Base-by-base conservation (phyloP, 148 eudicot species). In the Heliamphora exappendiculata region DNA sequence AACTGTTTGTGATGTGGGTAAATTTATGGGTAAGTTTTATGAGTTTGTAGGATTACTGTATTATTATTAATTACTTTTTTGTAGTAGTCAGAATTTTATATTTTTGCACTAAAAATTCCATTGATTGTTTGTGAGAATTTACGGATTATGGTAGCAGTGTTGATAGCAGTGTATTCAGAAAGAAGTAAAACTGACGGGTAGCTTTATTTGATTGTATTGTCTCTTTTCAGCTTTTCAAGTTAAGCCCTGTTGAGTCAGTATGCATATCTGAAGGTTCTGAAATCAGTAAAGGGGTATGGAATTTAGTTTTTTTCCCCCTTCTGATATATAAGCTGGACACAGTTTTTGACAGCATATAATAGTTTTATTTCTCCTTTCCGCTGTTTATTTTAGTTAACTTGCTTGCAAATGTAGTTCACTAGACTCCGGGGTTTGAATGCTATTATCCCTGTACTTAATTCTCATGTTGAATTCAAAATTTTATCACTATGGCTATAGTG, bases 241-340 rank as follows among this genome's bases (percentile, higher is more conserved):
- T 92, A 36, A 83, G 91, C 59, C 68, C 86, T 42, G 67, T 78
- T 34, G 81, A 80, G 75, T 90, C 89, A 34, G 58, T 89, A 19
- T 92, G 92, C 81, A 82, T 90, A 20, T 86, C 83, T 14, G 90
- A 86, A 75, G 86, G 78, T 49, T 81, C 85, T 37, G 88, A 81
- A 76, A 58, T 64, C 47, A 68, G 73, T 72, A 74, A 81, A 67
- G 90, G 90, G 97, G 97, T 92, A 87, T 55, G 81, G 0, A 9
- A 64, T n/a, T n/a, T n/a, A n/a, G n/a, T n/a, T n/a, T n/a, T n/a
- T n/a, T n/a, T n/a, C n/a, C n/a, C n/a, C n/a, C n/a, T 12, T 26
- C 10, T 36, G 14, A 20, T 49, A 39, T 49, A 22, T 37, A 45
- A 55, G 9, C 31, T 57, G 12, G 28, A 10, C 37, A 50, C 37